Evolutionary conservation across 805 yeast genomes (phyloP).

Genomic region (Candida caryicola): DNA sequence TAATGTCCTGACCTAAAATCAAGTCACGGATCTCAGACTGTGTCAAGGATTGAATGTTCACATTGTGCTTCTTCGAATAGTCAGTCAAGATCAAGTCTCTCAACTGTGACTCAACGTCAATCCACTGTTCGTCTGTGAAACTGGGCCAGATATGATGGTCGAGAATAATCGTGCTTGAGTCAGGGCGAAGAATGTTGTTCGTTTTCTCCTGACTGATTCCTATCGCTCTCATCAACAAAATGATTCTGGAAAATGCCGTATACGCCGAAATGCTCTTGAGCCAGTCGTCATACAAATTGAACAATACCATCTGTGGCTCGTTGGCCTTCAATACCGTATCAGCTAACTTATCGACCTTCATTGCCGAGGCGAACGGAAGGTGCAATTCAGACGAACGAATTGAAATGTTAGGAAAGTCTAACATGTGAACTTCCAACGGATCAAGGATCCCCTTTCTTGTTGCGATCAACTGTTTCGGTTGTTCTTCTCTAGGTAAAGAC

Average conservation of each 20-base stretch:
- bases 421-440: constrained; percentile 94
- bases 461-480: constrained; percentile 87
- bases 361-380: constrained; percentile 83
- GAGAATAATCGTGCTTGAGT: constrained; percentile 62
- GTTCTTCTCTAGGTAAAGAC: constrained; percentile 88
- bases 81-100: constrained; percentile 85
- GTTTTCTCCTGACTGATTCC: constrained; percentile 76
- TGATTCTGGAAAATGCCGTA: constrained; percentile 89
- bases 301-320: constrained; percentile 89
- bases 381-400: constrained; percentile 87
- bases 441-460: constrained; percentile 89
- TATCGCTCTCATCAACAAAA: constrained; percentile 78
- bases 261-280: constrained; percentile 73
- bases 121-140: constrained; percentile 86
- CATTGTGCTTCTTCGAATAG: constrained; percentile 80
- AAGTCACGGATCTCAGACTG: constrained; percentile 92
- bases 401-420: constrained; percentile 90
- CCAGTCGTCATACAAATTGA: constrained; percentile 96
- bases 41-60: constrained; percentile 81
- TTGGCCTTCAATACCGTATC: constrained; percentile 81
- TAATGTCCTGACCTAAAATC: constrained; percentile 89
- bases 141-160: constrained; percentile 94
- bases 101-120: constrained; percentile 78
- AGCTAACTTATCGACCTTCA: constrained; percentile 75
- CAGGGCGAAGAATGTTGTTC: constrained; percentile 72